Percentiles rank a stretch among this genome's conserved stretches.
Conservation (phyloP, 495 filamentous ascomycete species). For the Penicillium roqueforti region DNA sequence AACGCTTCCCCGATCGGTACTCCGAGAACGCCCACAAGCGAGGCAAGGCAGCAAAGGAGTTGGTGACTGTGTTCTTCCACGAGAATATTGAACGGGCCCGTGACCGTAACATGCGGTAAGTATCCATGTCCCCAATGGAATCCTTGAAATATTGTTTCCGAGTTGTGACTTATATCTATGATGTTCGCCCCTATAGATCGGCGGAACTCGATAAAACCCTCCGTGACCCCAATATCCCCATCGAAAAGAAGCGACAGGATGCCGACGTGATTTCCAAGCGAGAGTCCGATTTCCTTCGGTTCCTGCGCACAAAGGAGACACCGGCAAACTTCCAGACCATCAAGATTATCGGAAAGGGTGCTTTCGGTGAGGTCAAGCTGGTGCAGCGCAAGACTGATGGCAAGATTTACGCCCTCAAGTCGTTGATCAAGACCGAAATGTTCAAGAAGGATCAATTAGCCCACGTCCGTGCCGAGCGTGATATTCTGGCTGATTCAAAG, state of each 20-base stretch:
- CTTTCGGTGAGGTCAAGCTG: slow-evolving; percentile 96
- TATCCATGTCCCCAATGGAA: slow-evolving; percentile 4
- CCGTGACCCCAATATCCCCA: slow-evolving; percentile 64
- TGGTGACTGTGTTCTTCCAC: slow-evolving; percentile 89
- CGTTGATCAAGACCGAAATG: slow-evolving; percentile 97
- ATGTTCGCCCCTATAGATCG: slow-evolving; percentile 53
- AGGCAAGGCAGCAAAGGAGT: slow-evolving; percentile 54
- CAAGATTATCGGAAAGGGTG: slow-evolving; percentile 98
- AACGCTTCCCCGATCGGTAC: slow-evolving; percentile 73
- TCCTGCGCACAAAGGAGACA: slow-evolving; percentile 86
- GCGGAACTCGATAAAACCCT: slow-evolving; percentile 84
- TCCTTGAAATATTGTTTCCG: not conserved
- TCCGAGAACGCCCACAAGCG: slow-evolving; percentile 76
- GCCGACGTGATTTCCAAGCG: slow-evolving; percentile 72
- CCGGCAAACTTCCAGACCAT: slow-evolving; percentile 91
- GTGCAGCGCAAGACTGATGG: slow-evolving; percentile 95
- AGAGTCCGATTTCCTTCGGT: slow-evolving; percentile 88
- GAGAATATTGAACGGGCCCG: slow-evolving; percentile 89
- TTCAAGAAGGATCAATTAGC: slow-evolving; percentile 99
- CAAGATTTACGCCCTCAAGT: slow-evolving; percentile 98
- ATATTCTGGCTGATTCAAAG: slow-evolving; percentile 90
- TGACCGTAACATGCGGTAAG: slow-evolving; percentile 85
- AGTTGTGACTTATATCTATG: not conserved
- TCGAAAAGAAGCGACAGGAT: slow-evolving; percentile 71
- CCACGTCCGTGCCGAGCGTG: slow-evolving; percentile 96